A percentile compares a stretch with the other conserved stretches of the same genome.
Conservation (phyloP, 2,329 filamentous ascomycete genomes). For the Pseudocercospora fuligena region DNA sequence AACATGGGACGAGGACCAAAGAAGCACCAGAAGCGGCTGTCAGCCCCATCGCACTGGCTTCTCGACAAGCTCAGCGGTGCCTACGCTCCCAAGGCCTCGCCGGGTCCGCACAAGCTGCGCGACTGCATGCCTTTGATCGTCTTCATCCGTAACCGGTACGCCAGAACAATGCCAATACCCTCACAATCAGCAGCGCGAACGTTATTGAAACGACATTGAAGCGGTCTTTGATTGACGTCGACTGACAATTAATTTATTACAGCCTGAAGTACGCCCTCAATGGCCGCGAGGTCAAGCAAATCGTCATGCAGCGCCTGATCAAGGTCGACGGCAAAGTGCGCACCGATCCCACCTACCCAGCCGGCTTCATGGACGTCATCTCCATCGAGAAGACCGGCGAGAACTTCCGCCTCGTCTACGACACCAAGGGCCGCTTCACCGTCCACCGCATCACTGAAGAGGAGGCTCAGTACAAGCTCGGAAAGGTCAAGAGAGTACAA, state of each 20-base stretch:
- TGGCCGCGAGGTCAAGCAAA: constrained; percentile 94
- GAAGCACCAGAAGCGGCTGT: constrained; percentile 97
- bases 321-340: constrained; percentile 99
- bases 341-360: constrained; percentile 96
- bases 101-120: constrained; percentile 98
- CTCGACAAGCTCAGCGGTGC: constrained; percentile 97
- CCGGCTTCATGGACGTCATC: constrained; percentile 99
- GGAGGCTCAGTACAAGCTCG: constrained; percentile 99
- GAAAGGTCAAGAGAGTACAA: constrained; percentile 99
- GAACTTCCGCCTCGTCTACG: constrained; percentile 99
- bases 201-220: background rate
- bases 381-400: constrained; percentile 99
- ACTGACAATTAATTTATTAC: constrained; percentile 49
- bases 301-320: constrained; percentile 99
- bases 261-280: constrained; percentile 99
- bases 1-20: constrained; percentile 68
- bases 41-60: constrained; percentile 99
- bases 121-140: constrained; percentile 99
- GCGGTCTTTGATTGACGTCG: background rate
- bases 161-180: background rate
- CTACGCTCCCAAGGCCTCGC: constrained; percentile 69
- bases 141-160: constrained; percentile 81
- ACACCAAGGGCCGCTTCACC: constrained; percentile 99
- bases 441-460: constrained; percentile 98
- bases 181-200: background rate